Evolutionary conservation across 768 basidiomycete genomes (phyloP).

Genomic region (Xanthoconium purpureum): DNA sequence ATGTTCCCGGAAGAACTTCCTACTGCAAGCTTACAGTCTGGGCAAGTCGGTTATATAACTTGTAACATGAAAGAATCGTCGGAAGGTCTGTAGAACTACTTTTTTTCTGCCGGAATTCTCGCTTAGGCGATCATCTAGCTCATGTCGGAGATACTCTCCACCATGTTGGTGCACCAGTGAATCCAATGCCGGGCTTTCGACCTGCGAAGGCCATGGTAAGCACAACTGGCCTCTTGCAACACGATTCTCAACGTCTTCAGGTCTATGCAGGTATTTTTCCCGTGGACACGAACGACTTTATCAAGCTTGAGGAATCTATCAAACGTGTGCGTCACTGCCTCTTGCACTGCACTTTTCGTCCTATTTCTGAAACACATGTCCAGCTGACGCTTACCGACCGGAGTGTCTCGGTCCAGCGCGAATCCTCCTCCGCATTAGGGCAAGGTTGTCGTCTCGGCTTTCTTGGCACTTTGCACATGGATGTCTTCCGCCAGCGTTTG

Average conservation of each 20-base stretch:
- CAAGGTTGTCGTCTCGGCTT: constrained; percentile 96
- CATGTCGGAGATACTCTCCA: constrained; percentile 93
- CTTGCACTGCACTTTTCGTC: not conserved
- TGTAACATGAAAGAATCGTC: constrained; percentile 98
- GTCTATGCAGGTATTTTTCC: constrained; percentile 96
- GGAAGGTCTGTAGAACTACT: constrained; percentile 56
- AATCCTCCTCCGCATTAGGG: constrained; percentile 90
- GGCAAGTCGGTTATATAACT: constrained; percentile 85
- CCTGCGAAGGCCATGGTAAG: constrained; percentile 90
- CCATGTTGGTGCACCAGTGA: constrained; percentile 66
- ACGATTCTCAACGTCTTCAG: constrained; percentile 36
- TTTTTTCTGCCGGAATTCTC: not conserved
- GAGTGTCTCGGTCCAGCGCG: constrained; percentile 85
- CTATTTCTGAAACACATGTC: constrained; percentile 11
- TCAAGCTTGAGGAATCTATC: constrained; percentile 94
- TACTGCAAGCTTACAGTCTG: constrained; percentile 61
- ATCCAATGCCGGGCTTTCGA: constrained; percentile 88
- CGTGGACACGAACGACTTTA: constrained; percentile 85
- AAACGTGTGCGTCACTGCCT: constrained; percentile 56
- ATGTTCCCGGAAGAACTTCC: constrained; percentile 89
- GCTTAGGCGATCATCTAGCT: constrained; percentile 44
- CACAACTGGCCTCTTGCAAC: not conserved
- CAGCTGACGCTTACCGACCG: constrained; percentile 84
- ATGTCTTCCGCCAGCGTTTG: constrained; percentile 90
- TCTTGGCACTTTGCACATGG: constrained; percentile 94